Evolutionary conservation across 768 basidiomycete species (phyloP).

Genomic region (Holtermanniella nyarrowii): DNA sequence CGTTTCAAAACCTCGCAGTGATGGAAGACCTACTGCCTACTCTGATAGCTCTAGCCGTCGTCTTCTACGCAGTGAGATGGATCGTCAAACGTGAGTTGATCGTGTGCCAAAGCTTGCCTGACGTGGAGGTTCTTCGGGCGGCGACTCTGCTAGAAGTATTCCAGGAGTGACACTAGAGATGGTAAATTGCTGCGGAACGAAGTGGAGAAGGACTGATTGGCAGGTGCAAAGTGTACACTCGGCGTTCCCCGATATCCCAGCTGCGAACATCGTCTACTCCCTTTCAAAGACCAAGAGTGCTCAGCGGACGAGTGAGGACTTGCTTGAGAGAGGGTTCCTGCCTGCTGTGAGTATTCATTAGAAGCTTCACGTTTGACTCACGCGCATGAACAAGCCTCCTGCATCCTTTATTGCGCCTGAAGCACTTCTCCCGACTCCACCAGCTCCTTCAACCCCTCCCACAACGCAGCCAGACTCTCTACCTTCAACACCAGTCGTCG

Average conservation of each 20-base stretch:
- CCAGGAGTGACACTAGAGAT: slow-evolving; percentile 22
- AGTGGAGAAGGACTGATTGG: neutral
- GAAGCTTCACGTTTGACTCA: neutral
- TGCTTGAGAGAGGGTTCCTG: slow-evolving; percentile 32
- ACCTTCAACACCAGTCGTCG: neutral
- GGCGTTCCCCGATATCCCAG: slow-evolving; percentile 34
- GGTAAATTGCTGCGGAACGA: slow-evolving; percentile 7
- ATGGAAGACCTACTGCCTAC: slow-evolving; percentile 27
- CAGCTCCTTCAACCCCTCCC: neutral
- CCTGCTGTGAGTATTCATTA: slow-evolving; percentile 18
- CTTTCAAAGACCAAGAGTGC: slow-evolving; percentile 31
- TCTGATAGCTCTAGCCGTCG: slow-evolving; percentile 17
- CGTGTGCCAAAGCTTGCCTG: neutral
- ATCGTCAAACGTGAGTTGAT: slow-evolving; percentile 16
- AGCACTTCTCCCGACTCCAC: neutral
- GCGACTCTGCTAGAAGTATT: slow-evolving; percentile 9
- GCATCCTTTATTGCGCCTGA: neutral
- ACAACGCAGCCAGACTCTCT: neutral
- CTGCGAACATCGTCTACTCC: slow-evolving; percentile 28
- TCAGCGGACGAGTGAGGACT: slow-evolving; percentile 35
- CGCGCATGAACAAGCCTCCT: neutral
- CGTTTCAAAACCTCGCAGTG: slow-evolving; percentile 6
- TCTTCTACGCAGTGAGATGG: slow-evolving; percentile 21
- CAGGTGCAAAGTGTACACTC: slow-evolving; percentile 34
- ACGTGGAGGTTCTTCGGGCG: neutral